Evolutionary conservation across 306 rosid species (phyloP).

Genomic region (Echinosophora koreensis): DNA sequence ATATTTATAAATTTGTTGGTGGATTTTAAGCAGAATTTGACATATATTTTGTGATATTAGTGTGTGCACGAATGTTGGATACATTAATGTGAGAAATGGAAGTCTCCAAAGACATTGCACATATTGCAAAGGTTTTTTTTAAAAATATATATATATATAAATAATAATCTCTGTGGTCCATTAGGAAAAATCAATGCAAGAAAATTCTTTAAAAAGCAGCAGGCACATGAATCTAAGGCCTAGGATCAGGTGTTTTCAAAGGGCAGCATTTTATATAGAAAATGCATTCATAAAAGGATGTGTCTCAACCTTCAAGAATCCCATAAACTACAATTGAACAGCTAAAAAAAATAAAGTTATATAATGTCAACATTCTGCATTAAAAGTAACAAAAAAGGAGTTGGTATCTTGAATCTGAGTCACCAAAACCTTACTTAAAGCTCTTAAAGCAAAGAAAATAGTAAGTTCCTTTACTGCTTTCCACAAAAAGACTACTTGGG

Average conservation of each 20-base stretch:
- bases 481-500: neutral
- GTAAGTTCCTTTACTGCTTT: neutral
- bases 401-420: neutral
- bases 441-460: slow-evolving; percentile 17
- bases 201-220: neutral
- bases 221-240: neutral
- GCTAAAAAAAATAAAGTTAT: neutral
- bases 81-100: too few species aligned
- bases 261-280: neutral
- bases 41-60: too few species aligned
- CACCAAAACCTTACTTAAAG: slow-evolving; percentile 24
- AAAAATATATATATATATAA: too few species aligned
- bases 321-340: neutral
- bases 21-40: neutral
- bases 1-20: neutral
- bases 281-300: slow-evolving; percentile 1
- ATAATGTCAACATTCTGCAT: neutral
- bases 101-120: too few species aligned
- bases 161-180: neutral
- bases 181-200: neutral
- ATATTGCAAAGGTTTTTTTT: too few species aligned
- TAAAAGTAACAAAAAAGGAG: neutral
- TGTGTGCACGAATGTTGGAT: neutral
- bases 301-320: neutral
- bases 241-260: too few species aligned